Base-by-base conservation (phyloP, 2,329 filamentous ascomycete species). In the Lojkania enalia region DNA sequence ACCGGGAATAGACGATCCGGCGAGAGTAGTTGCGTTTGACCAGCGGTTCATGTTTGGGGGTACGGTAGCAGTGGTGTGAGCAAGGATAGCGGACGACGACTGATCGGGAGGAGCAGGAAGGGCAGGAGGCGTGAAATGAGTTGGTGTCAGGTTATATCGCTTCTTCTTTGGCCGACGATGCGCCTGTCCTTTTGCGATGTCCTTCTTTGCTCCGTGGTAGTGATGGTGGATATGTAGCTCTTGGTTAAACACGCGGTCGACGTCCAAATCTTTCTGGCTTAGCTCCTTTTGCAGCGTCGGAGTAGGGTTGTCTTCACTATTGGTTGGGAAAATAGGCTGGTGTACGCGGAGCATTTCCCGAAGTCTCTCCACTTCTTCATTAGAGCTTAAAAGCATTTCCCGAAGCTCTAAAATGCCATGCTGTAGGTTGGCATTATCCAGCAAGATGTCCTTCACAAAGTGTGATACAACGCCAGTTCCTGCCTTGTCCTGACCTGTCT, bases 171-270 rank as follows among this genome's bases (percentile, higher is more conserved):
- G 84, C 52, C 81, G 80, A 54, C 81, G 80, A 42, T 74, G 66
- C 2, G 70, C 58, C 7, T 31, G 70, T 39, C 13, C 67, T 62
- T 46, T 87, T 75, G 64, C 83, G 72, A 52, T 39, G 57, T 63
- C 57, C 54, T 72, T 56, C 20, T 72, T 66, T 1, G 83, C 74
- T 9, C 85, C 81, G 55, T 96, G 90, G 63, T 96, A 96, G 65
- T 97, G 92, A 60, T 97, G 91, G 62, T 97, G 92, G 35, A 97
- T 88, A 60, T 96, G 92, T 12, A 96, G 74, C 60, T 94, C 88
- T 41, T 65, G 65, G 14, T 67, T 64, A 30, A 57, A 43, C 4
- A 54, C 18, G 29, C 55, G 49, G 15, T 71, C 69, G 18, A 52
- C 43, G 18, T 80, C 81, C 18, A 95, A 77, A n/a, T n/a, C n/a